Evolutionary conservation across 768 basidiomycete species (phyloP).

Genomic region (Phaeotremella fagi): DNA sequence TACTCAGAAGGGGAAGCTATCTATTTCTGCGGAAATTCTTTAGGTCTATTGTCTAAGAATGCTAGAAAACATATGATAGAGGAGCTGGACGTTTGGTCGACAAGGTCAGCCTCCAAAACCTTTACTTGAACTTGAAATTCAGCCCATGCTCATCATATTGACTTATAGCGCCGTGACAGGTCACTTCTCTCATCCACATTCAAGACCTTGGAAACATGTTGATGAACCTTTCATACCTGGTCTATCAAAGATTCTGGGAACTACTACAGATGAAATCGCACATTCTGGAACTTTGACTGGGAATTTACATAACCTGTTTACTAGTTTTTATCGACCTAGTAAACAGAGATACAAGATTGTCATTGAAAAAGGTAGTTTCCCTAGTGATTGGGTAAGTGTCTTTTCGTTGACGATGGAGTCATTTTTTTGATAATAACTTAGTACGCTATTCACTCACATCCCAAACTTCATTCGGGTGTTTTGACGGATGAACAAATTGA

Average conservation of each 20-base stretch:
- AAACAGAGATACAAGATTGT: constrained; percentile 81
- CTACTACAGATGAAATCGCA: constrained; percentile 81
- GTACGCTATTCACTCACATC: constrained; percentile 98
- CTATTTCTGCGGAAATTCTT: constrained; percentile 94
- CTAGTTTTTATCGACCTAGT: constrained; percentile 88
- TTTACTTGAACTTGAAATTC: no score
- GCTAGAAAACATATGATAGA: constrained; percentile 69
- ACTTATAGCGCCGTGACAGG: constrained; percentile 69
- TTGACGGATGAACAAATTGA: constrained; percentile 50
- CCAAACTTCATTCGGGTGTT: constrained; percentile 67
- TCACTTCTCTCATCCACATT: constrained; percentile 83
- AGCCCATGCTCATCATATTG: no score
- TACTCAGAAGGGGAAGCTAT: constrained; percentile 48
- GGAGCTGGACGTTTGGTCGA: constrained; percentile 79
- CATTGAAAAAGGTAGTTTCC: constrained; percentile 90
- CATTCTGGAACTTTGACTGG: constrained; percentile 93
- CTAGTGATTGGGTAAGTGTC: constrained; percentile 79
- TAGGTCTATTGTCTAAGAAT: constrained; percentile 73
- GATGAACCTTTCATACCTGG: constrained; percentile 66
- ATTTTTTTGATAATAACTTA: constrained; percentile 44
- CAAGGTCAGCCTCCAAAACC: constrained; percentile 53
- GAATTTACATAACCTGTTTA: constrained; percentile 94
- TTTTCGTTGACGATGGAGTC: not conserved
- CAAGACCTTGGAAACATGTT: constrained; percentile 75
- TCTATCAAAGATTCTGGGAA: constrained; percentile 79